Base-by-base conservation (phyloP, 169 alveolate genomes). In the Cryptosporidium parvum region DNA sequence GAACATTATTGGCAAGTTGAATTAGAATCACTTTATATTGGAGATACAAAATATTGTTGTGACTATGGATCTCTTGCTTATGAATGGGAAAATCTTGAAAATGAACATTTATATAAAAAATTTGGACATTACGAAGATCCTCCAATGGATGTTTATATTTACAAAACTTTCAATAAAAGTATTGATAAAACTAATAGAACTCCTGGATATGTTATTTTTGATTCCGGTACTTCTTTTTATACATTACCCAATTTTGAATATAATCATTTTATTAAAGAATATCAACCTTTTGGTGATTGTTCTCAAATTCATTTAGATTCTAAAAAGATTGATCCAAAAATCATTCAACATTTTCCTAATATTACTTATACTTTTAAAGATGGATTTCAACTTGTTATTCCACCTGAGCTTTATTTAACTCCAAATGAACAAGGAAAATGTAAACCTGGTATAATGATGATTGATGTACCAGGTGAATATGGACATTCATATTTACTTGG, bases 1-100 rank as follows among this genome's bases (percentile, higher is more conserved):
- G 97, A 95, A 85, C 96, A 95, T 56, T 95, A 95, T 53, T 95
- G 97, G 97, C 97, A 95, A 84, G 97, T 94, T 7, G 85, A 92
- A 21, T 85, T 95, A 23, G 97, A 95, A 71, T 96, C 91, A 9
- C 85, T 95, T n/a, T 93, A 89, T 58, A 91, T 95, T 18, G 97
- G 97, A 0, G 94, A 94, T 58, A 91, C 91, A 29, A 94, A 94
- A 86, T 71, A 95, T 58, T 95, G 97, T 85, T 94, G 97, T 69
- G 94, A 95, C 21, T 93, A 94, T 31, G 85, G 91, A 37, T 80
- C 89, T 14, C 56, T 80, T 42, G 89, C 89, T 62, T 80, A 62
- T 65, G 89, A 80, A 80, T 80, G 89, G 89, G 80, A 80, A 23
- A 37, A 42, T 42, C 56, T 62, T 18, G 80, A 80, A 48, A 42